Conservation (phyloP, 495 filamentous ascomycete genomes). For the Neurospora hispaniola region DNA sequence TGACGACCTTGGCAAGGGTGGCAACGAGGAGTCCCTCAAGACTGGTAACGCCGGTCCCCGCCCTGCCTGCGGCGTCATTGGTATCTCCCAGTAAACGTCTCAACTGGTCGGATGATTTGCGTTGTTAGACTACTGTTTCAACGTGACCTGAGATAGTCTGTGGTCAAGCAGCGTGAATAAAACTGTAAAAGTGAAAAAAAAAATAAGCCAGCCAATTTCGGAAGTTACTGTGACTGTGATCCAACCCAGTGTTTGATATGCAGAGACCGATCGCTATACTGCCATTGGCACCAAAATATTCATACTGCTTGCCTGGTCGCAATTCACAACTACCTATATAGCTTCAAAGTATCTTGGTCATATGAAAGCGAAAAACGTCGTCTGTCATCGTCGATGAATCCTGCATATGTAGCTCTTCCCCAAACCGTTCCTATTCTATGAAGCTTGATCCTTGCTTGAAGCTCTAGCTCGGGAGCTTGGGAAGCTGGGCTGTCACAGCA, state of each 20-base stretch:
- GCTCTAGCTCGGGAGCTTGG: background rate
- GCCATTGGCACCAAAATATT: background rate
- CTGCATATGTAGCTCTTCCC: background rate
- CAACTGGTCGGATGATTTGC: background rate
- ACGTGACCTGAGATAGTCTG: background rate
- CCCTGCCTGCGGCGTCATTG: constrained; percentile 95
- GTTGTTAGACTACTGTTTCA: background rate
- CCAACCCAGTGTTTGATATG: background rate
- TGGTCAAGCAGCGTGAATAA: background rate
- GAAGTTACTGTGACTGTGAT: background rate
- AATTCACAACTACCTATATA: background rate
- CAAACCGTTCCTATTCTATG: background rate
- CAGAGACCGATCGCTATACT: background rate
- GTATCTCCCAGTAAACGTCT: constrained; percentile 53
- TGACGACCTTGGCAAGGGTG: constrained; percentile 89
- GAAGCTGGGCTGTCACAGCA: background rate
- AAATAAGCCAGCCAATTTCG: background rate
- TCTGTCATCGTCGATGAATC: background rate
- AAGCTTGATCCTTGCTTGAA: background rate
- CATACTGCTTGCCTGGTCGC: background rate
- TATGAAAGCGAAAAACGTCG: background rate
- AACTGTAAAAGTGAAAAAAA: background rate
- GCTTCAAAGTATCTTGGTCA: background rate
- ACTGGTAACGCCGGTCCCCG: constrained; percentile 90
- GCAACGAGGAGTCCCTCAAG: constrained; percentile 86